Evolutionary conservation across 179 eudicot genomes (phyloP).

Genomic region (Patellifolia procumbens): DNA sequence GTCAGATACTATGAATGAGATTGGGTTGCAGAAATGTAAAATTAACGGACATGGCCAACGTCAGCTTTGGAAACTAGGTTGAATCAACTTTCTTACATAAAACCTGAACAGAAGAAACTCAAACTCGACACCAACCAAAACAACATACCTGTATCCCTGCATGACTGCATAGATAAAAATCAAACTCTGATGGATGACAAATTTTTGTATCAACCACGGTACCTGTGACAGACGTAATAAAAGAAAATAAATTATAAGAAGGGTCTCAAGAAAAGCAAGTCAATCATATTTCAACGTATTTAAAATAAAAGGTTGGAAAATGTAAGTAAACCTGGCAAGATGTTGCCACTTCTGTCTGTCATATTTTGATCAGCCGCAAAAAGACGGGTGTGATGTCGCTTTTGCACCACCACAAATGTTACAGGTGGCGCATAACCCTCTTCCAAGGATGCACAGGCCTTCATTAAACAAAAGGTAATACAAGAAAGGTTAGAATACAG

Average conservation of each 20-base stretch:
- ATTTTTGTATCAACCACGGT: constrained; percentile 49
- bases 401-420: constrained; percentile 85
- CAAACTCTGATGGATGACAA: constrained; percentile 40
- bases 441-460: constrained; percentile 76
- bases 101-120: background rate
- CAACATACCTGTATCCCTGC: constrained; percentile 39
- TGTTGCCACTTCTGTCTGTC: constrained; percentile 75
- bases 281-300: background rate
- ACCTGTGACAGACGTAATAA: constrained; percentile 36
- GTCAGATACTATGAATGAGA: background rate
- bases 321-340: constrained; percentile 62
- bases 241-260: background rate
- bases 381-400: constrained; percentile 90
- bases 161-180: constrained; percentile 41
- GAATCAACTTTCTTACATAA: background rate
- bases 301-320: background rate
- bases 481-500: background rate
- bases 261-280: background rate
- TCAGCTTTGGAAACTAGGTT: background rate
- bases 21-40: too few species aligned
- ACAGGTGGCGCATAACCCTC: constrained; percentile 60
- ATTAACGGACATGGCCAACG: background rate
- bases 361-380: constrained; percentile 46
- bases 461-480: background rate
- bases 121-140: background rate